Evolutionary conservation across 2,329 filamentous ascomycete species (phyloP).

Genomic region (Cryphonectria nitschkei): DNA sequence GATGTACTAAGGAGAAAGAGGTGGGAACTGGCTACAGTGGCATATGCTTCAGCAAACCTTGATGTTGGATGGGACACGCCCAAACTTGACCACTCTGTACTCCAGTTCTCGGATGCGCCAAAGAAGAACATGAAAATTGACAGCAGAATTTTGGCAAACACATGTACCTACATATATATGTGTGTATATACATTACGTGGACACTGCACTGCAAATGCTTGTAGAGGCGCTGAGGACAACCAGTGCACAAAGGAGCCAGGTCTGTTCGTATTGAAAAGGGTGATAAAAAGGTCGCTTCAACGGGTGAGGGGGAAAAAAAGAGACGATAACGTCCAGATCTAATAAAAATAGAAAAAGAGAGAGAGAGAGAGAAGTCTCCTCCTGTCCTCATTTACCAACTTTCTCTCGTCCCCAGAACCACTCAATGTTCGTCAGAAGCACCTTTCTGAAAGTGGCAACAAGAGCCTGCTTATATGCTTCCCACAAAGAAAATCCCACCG

Average conservation of each 20-base stretch:
- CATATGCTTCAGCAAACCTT: neutral
- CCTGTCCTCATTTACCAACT: slow-evolving; percentile 16
- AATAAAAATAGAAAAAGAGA: slow-evolving; percentile 22
- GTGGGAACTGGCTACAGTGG: neutral
- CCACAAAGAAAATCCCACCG: neutral
- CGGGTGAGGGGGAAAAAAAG: slow-evolving; percentile 19
- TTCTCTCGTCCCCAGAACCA: slow-evolving; percentile 10
- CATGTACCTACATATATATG: neutral
- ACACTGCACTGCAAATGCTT: neutral
- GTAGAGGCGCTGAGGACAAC: neutral
- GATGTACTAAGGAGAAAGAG: neutral
- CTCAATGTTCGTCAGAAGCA: neutral
- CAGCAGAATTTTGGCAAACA: neutral
- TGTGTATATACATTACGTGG: neutral
- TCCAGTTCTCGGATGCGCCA: neutral
- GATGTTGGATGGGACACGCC: neutral
- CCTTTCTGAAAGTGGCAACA: slow-evolving; percentile 1
- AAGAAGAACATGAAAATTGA: neutral
- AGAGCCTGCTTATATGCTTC: slow-evolving; percentile 11
- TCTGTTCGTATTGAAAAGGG: slow-evolving; percentile 31
- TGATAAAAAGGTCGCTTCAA: slow-evolving; percentile 29
- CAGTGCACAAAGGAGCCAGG: slow-evolving; percentile 19
- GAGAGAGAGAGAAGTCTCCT: slow-evolving; percentile 19
- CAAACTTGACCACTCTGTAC: neutral
- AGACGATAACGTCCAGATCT: slow-evolving; percentile 30